Evolutionary conservation across 768 basidiomycete genomes (phyloP).

Genomic region (Boletus eberwhitei): DNA sequence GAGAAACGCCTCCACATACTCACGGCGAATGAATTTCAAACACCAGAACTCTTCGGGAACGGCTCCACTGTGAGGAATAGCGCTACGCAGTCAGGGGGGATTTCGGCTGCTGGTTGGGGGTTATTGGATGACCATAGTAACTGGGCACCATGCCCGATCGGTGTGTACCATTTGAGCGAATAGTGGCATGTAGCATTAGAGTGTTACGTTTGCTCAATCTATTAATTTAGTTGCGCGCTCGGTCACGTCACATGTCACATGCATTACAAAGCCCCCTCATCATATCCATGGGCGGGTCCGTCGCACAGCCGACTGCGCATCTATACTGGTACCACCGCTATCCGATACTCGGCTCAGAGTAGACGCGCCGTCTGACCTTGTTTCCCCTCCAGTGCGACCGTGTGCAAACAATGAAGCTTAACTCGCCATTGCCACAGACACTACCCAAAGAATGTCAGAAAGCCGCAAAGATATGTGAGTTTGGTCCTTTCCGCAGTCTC

Average conservation of each 20-base stretch:
- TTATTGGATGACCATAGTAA: conserved; percentile 37
- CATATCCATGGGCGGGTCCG: not conserved
- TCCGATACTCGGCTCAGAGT: not conserved
- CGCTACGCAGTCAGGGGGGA: not conserved
- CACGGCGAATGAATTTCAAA: conserved; percentile 18
- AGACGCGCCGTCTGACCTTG: not conserved
- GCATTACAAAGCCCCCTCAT: conserved; percentile 16
- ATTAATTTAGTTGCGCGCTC: not conserved
- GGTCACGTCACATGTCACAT: conserved; percentile 22
- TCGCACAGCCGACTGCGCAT: conserved; percentile 22
- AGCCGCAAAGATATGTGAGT: conserved; percentile 81
- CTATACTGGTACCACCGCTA: not conserved
- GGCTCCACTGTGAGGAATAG: not conserved
- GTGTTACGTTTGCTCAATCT: not conserved
- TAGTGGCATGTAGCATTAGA: conserved; percentile 1
- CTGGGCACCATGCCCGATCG: conserved; percentile 72
- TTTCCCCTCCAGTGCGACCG: not conserved
- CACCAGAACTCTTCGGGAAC: not conserved
- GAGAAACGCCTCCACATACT: conserved; percentile 45
- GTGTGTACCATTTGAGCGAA: conserved; percentile 38
- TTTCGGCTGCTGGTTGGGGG: conserved; percentile 48
- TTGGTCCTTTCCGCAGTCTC: not conserved
- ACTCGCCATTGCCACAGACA: conserved; percentile 47
- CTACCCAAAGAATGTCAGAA: conserved; percentile 84
- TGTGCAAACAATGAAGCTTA: conserved; percentile 42